These are phyloP conservation scores for Lachnellula occidentalis DNA, from an alignment of 2,329 filamentous ascomycete species.

Conservation along the genomic window DNA sequence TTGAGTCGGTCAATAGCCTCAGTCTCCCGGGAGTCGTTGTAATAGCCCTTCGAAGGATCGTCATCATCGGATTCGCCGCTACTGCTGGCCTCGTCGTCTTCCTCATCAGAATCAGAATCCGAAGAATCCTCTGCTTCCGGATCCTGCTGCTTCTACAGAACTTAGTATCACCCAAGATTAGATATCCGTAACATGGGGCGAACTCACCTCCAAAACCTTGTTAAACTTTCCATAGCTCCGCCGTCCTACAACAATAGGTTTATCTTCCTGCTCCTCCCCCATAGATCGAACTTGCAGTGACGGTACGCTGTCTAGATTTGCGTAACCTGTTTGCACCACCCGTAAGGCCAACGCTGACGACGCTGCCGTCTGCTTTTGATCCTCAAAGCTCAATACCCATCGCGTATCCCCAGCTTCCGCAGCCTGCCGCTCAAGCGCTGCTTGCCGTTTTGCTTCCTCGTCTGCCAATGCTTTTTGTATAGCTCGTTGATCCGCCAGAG, in stretches of 20 bases:
- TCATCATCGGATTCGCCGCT: slow-evolving; percentile 25
- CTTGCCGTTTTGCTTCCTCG: slow-evolving; percentile 60
- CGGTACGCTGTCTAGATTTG: slow-evolving; percentile 39
- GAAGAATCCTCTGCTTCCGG: slow-evolving; percentile 31
- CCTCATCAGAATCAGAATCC: slow-evolving; percentile 32
- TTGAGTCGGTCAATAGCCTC: slow-evolving; percentile 39
- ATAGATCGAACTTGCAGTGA: slow-evolving; percentile 10
- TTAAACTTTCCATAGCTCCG: slow-evolving; percentile 47
- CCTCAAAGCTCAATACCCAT: slow-evolving; percentile 63
- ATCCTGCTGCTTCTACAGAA: slow-evolving; percentile 35
- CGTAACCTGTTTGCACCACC: slow-evolving; percentile 58
- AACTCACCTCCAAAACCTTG: slow-evolving; percentile 31
- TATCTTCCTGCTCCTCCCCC: slow-evolving; percentile 30
- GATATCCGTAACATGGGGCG: not conserved
- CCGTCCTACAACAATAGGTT: slow-evolving; percentile 33
- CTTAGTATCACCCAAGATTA: slow-evolving; percentile 3
- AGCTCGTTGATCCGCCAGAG: slow-evolving; percentile 51
- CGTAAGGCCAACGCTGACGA: slow-evolving; percentile 38
- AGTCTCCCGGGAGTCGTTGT: slow-evolving; percentile 38
- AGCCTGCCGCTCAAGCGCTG: slow-evolving; percentile 56
- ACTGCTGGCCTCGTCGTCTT: slow-evolving; percentile 29
- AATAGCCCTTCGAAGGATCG: slow-evolving; percentile 40
- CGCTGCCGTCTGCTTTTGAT: slow-evolving; percentile 28
- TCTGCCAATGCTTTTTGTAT: slow-evolving; percentile 59
- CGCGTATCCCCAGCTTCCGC: slow-evolving; percentile 63